A percentile compares a stretch with the other conserved stretches of the same genome.
These are phyloP conservation scores for Ustilago bromivora DNA, from an alignment of 1,284 basidiomycete species.

Conservation along the genomic window DNA sequence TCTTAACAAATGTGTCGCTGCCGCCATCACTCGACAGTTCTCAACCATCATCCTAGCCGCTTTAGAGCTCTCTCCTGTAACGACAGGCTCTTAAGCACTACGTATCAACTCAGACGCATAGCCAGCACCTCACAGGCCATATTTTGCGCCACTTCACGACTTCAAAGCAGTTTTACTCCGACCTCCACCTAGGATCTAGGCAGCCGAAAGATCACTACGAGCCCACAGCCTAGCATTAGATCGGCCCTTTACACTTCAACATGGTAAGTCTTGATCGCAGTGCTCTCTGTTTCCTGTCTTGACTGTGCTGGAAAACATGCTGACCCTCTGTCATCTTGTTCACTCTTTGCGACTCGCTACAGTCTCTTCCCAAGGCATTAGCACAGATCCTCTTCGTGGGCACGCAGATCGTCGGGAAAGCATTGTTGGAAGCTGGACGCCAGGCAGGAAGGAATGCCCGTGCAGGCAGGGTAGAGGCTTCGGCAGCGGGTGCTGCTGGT, in stretches of 20 bases:
- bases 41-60: conserved; percentile 8
- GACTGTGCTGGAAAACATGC: neutral
- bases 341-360: neutral
- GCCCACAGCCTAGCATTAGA: neutral
- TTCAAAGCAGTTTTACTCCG: neutral
- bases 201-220: neutral
- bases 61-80: neutral
- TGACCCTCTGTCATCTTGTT: neutral
- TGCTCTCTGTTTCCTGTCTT: neutral
- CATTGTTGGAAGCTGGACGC: conserved; percentile 86
- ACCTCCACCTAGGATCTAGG: conserved; percentile 27
- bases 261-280: conserved; percentile 18
- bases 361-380: conserved; percentile 74
- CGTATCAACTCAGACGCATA: neutral
- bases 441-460: conserved; percentile 93
- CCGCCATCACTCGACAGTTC: conserved; percentile 13
- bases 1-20: conserved; percentile 14
- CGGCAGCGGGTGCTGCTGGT: conserved; percentile 77
- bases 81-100: neutral
- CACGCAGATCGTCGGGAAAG: conserved; percentile 87
- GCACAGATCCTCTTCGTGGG: conserved; percentile 86
- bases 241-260: neutral
- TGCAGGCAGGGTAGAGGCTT: conserved; percentile 79
- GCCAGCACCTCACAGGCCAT: neutral
- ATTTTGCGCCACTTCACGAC: too few relatives aligned